Conservation (phyloP, 2,329 filamentous ascomycete species). For the Corniculantispora saksenae region DNA sequence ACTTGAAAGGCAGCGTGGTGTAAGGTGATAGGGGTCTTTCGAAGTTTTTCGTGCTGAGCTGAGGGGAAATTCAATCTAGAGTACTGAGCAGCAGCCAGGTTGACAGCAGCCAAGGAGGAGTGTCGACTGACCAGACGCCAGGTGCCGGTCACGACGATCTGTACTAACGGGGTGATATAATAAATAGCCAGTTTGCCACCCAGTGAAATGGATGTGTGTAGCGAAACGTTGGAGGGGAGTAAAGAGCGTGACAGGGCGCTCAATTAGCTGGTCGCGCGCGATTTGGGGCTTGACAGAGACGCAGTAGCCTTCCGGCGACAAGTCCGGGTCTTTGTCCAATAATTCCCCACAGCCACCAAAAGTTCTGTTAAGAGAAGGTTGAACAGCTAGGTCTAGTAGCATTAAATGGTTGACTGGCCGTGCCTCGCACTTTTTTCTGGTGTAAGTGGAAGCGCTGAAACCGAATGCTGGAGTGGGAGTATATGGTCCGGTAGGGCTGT, state of each 20-base stretch:
- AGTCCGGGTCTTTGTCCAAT: background rate
- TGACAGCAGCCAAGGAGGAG: background rate
- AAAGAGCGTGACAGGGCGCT: background rate
- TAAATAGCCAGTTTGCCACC: background rate
- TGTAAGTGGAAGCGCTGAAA: background rate
- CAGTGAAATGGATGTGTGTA: background rate
- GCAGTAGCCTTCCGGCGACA: background rate
- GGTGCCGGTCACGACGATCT: background rate
- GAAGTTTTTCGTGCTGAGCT: background rate
- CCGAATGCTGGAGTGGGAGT: background rate
- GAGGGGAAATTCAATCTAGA: too few species aligned
- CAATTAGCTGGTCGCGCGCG: background rate
- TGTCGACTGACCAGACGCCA: background rate
- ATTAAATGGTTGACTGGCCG: background rate
- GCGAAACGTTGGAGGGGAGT: background rate
- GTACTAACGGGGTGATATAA: background rate
- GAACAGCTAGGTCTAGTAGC: background rate
- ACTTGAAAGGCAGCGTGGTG: too few species aligned
- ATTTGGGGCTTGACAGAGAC: background rate
- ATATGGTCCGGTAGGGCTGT: slow-evolving; percentile 6
- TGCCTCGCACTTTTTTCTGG: background rate
- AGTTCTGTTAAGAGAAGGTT: background rate
- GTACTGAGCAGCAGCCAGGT: background rate
- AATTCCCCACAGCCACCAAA: background rate
- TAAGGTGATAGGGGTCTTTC: background rate